These are phyloP conservation scores for Ascochyta pisi DNA, from an alignment of 2,329 filamentous ascomycete genomes.

Conservation along the genomic window DNA sequence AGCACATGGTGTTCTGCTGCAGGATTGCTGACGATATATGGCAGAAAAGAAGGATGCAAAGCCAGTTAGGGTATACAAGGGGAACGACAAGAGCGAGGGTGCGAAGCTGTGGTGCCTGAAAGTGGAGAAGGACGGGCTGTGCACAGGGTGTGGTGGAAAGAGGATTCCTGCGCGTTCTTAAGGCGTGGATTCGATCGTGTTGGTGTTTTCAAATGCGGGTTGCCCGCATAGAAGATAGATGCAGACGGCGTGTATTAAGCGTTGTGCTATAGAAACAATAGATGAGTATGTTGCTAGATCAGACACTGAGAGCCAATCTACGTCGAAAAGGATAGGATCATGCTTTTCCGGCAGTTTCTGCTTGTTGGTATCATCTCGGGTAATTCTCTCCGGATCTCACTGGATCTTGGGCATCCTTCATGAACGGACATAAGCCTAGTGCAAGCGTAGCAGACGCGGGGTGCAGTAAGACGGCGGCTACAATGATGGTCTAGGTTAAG, in stretches of 20 bases:
- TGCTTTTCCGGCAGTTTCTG: background rate
- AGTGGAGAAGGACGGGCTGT: constrained; percentile 8
- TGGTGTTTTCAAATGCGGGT: background rate
- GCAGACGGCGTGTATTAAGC: background rate
- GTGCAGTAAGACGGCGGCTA: constrained; percentile 5
- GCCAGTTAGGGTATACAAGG: constrained; percentile 6
- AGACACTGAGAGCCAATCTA: background rate
- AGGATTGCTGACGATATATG: background rate
- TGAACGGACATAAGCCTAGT: background rate
- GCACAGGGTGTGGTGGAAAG: constrained; percentile 12
- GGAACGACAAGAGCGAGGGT: background rate
- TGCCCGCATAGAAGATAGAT: background rate
- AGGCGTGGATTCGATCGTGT: no score
- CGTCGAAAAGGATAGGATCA: background rate
- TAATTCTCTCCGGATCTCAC: background rate
- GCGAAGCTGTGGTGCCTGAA: constrained; percentile 14
- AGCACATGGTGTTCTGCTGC: background rate
- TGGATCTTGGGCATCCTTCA: background rate
- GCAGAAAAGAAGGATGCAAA: constrained; percentile 2
- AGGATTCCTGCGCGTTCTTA: background rate
- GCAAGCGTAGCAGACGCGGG: background rate
- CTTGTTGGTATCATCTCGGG: background rate
- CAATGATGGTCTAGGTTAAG: background rate
- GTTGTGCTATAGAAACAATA: background rate
- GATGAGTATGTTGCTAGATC: background rate